Evolutionary conservation across 257 asterid genomes (phyloP), one percentile per base, ranked within the genome.

Genomic region (Solanum okadae): DNA sequence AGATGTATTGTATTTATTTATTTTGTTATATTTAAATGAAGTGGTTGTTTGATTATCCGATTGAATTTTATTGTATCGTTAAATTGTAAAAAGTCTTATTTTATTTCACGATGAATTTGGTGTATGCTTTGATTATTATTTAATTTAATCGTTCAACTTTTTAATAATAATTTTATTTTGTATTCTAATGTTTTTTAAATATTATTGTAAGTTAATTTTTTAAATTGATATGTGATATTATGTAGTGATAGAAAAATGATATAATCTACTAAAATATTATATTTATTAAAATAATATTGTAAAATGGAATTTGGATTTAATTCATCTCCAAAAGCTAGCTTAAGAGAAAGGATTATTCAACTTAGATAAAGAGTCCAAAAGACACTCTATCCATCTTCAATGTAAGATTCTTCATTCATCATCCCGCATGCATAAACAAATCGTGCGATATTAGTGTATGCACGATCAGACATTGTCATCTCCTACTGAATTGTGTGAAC

Each of bases 251-350:
- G 6, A 63, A 63, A 23, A 4, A 23, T 56, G 1, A 59, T 63
- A 63, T 63, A 63, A 63, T 63, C 0, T 10, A 23, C 0, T 63
- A 0, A 63, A 63, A 0, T 10, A 4, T n/a, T 63, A 23, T n/a
- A 23, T n/a, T 63, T 5, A n/a, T 63, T 0, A n/a, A 5, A n/a
- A n/a, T 4, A 10, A n/a, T n/a, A n/a, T 4, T 63, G 0, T 1
- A 4, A 23, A 63, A 63, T n/a, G 1, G 1, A 63, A 23, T 23
- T n/a, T 63, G 3, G 0, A 1, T 63, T 4, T 63, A 63, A n/a
- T n/a, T 63, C 2, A 63, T 1, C n/a, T 8, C 1, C 3, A 23
- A 59, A 22, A 63, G 3, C 15, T 23, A 63, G 0, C 6, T 9
- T 4, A 25, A 67, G 4, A 11, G 3, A 13, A 67, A 25, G 0